These are phyloP conservation scores for Dioscorea alata DNA, from an alignment of 106 monocot species.

Conservation along the genomic window DNA sequence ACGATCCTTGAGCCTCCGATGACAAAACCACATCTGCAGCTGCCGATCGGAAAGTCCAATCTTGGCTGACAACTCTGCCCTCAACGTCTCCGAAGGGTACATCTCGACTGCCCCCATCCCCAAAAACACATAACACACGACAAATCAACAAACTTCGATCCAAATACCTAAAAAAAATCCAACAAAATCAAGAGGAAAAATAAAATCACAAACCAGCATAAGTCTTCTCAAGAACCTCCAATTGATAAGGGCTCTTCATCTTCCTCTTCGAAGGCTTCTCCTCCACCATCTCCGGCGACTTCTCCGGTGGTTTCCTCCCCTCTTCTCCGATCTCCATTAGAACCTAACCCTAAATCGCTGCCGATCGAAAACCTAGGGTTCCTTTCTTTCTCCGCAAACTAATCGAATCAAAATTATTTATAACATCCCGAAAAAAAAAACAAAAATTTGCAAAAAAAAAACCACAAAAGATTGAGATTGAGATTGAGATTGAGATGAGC, in stretches of 20 bases:
- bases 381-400: background rate
- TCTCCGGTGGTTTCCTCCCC: slow-evolving; percentile 20
- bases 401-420: slow-evolving; percentile 8
- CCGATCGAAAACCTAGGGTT: slow-evolving; percentile 3
- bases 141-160: slow-evolving; percentile 1
- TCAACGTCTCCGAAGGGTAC: slow-evolving; percentile 69
- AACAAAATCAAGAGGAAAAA: background rate
- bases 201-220: slow-evolving; percentile 58
- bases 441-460: background rate
- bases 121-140: slow-evolving; percentile 12
- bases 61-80: slow-evolving; percentile 83
- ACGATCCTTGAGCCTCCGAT: slow-evolving; percentile 85
- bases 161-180: slow-evolving; percentile 5
- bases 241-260: slow-evolving; percentile 97
- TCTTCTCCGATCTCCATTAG: slow-evolving; percentile 29
- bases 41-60: slow-evolving; percentile 83
- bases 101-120: slow-evolving; percentile 17
- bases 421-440: slow-evolving; percentile 2
- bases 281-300: slow-evolving; percentile 17
- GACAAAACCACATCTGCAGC: slow-evolving; percentile 99
- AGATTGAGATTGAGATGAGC: slow-evolving; percentile 3
- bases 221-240: slow-evolving; percentile 90
- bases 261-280: slow-evolving; percentile 64
- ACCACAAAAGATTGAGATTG: too few relatives aligned
- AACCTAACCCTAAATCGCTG: slow-evolving; percentile 19